Evolutionary conservation across 2,329 filamentous ascomycete genomes (phyloP).

Genomic region (Rhinocladiella mackenziei): DNA sequence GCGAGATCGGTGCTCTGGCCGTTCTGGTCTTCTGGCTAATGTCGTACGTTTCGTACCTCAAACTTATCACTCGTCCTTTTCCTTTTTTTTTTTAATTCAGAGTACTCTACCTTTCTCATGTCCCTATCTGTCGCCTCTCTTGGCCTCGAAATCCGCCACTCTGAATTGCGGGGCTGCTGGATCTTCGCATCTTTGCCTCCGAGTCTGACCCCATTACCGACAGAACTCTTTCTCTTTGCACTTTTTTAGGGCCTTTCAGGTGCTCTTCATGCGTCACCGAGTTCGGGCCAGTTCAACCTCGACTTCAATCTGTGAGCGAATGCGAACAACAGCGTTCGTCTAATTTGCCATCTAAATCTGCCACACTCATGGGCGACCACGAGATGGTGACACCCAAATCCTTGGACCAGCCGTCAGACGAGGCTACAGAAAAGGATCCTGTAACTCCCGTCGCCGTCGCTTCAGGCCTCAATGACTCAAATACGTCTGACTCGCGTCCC

Average conservation of each 20-base stretch:
- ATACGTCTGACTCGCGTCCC: slow-evolving; percentile 15
- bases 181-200: background rate
- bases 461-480: slow-evolving; percentile 8
- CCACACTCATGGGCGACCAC: slow-evolving; percentile 15
- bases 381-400: slow-evolving; percentile 15
- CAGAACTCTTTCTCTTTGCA: background rate
- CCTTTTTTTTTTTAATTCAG: slow-evolving; percentile 1
- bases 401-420: slow-evolving; percentile 12
- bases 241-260: slow-evolving; percentile 1
- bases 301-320: slow-evolving; percentile 9
- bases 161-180: slow-evolving; percentile 1
- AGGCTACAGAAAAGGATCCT: slow-evolving; percentile 8
- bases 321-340: slow-evolving; percentile 7
- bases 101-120: background rate
- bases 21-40: background rate
- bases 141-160: background rate
- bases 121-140: background rate
- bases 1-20: slow-evolving; percentile 5
- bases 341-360: slow-evolving; percentile 1
- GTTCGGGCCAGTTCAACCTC: slow-evolving; percentile 6
- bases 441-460: background rate
- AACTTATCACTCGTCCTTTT: background rate
- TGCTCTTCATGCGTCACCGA: slow-evolving; percentile 20
- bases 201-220: background rate
- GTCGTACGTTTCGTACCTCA: slow-evolving; percentile 6